Conservation (phyloP, 345 rosid genomes). For the Odontarrhena argentea region DNA sequence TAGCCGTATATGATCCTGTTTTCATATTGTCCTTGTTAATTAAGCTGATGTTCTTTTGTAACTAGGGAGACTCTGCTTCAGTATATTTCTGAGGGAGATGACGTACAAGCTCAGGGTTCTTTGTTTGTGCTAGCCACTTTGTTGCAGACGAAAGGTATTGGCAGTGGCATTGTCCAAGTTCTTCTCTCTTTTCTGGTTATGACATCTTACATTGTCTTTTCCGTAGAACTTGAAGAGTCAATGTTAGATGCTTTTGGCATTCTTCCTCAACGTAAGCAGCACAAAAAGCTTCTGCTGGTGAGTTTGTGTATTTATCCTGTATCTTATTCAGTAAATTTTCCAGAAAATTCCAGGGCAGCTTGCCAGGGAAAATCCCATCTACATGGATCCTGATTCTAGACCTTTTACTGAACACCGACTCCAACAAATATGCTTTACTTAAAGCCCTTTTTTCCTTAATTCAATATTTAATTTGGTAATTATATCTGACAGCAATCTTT, state of each 20-base stretch:
- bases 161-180: slow-evolving; percentile 26
- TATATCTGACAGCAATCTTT: slow-evolving; percentile 70
- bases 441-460: slow-evolving; percentile 13
- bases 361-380: slow-evolving; percentile 3
- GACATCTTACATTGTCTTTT: slow-evolving; percentile 16
- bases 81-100: slow-evolving; percentile 67
- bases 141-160: slow-evolving; percentile 93
- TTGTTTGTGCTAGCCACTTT: slow-evolving; percentile 83
- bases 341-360: slow-evolving; percentile 1
- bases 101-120: slow-evolving; percentile 78
- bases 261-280: slow-evolving; percentile 96
- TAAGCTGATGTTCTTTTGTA: slow-evolving; percentile 18
- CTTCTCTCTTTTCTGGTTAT: slow-evolving; percentile 29
- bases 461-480: slow-evolving; percentile 32
- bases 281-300: slow-evolving; percentile 91
- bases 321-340: slow-evolving; percentile 11
- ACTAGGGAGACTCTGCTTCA: slow-evolving; percentile 78
- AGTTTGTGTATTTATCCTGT: slow-evolving; percentile 38
- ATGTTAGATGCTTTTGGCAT: slow-evolving; percentile 98
- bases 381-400: slow-evolving; percentile 14
- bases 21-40: not conserved
- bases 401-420: not conserved
- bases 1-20: slow-evolving; percentile 8
- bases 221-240: slow-evolving; percentile 84
- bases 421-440: slow-evolving; percentile 6